Evolutionary conservation across 2,329 filamentous ascomycete genomes (phyloP), one percentile per base, ranked within the genome.

Genomic region (Ophiostoma tasmaniense): DNA sequence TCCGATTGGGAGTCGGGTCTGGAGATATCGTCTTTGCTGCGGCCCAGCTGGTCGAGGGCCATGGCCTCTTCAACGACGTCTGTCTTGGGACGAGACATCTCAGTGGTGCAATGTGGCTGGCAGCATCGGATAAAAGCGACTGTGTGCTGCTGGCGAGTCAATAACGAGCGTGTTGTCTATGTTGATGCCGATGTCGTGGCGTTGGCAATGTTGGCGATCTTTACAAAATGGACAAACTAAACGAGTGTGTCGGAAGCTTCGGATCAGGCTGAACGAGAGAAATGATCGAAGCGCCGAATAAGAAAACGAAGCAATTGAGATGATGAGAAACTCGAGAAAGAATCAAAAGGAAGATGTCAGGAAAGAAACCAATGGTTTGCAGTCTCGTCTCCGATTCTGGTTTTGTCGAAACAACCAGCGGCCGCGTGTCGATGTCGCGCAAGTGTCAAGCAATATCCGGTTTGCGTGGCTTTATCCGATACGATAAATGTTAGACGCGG

Each of bases 181-280:
- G 39, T 6, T 17, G 20, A 20, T 42, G 39, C 20, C 20, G 39
- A 45, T 45, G 42, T 45, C 5, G 6, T 2, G 20, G 14, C 7
- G 42, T 20, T 45, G 17, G 8, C 42, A 5, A 45, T 17, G 42
- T 45, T 45, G 17, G 7, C 45, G 45, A 55, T 55, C n/a, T 55
- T 25, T n/a, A 6, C 42, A n/a, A 14, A 14, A 30, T 61, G 13
- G 55, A 30, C 25, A 25, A 61, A 61, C 13, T 61, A 61, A 61
- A 61, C 25, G 55, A 61, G 25, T 25, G 55, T 61, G 55, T 61
- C 55, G 55, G 55, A 61, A 61, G 55, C 55, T 61, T 30, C 55
- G 55, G 55, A 61, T 61, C 55, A 61, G 55, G 55, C 25, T 61
- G 14, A 61, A 61, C 30, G 22, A 37, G 25, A 50, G 37, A 22